phyloP scores from a whole-genome alignment of 331 rosid genomes.

The Erythrophleum ivorense region DNA sequence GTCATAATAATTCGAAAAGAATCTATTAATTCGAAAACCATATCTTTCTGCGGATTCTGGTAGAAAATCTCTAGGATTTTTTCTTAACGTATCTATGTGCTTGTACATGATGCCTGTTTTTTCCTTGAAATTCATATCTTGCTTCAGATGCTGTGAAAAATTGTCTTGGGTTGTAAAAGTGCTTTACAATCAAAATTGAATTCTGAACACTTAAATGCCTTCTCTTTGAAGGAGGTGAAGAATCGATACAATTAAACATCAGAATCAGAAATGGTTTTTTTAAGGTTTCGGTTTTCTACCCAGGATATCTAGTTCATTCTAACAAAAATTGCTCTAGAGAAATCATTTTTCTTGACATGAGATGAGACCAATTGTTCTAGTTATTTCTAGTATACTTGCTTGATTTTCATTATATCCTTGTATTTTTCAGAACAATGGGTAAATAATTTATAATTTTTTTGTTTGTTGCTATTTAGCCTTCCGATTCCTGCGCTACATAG shows the following conservation, averaged over 20 bases:
- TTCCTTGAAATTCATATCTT: background rate
- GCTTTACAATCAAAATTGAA: background rate
- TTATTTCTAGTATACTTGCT: background rate
- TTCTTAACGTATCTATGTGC: background rate
- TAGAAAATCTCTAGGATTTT: background rate
- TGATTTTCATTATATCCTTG: background rate
- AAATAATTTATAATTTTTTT: constrained; percentile 7
- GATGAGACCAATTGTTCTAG: background rate
- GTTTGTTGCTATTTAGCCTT: constrained; percentile 15
- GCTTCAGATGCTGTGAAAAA: background rate
- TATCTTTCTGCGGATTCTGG: background rate
- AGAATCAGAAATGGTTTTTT: background rate
- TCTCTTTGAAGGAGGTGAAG: background rate
- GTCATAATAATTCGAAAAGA: no score
- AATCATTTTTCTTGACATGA: background rate
- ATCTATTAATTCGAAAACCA: background rate
- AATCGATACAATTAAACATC: background rate
- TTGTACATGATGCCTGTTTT: background rate
- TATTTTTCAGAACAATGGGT: background rate
- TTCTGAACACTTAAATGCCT: background rate
- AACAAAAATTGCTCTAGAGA: constrained; percentile 5
- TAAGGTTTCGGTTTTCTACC: background rate
- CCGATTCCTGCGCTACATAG: constrained; percentile 1
- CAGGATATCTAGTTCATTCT: background rate
- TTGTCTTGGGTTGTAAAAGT: background rate